These are phyloP conservation scores for Cicer cuneatum DNA, from an alignment of 306 rosid species.

Conservation along the genomic window DNA sequence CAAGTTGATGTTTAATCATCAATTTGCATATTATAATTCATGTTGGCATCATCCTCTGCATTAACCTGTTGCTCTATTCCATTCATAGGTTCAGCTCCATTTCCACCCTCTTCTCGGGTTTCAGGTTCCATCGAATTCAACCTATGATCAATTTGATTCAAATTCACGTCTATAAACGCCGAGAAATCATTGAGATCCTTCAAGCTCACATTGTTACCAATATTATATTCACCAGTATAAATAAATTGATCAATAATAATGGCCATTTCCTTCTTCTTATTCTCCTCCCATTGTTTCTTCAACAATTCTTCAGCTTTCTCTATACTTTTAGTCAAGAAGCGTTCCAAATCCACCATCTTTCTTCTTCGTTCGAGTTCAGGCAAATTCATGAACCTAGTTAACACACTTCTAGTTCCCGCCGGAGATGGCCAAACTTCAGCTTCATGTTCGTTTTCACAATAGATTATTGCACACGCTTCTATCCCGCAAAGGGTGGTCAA, in stretches of 20 bases:
- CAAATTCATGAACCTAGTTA: neutral
- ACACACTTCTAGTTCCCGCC: neutral
- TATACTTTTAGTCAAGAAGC: conserved; percentile 27
- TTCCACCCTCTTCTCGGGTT: neutral
- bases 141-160: no score
- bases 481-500: conserved; percentile 21
- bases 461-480: conserved; percentile 47
- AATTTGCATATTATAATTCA: no score
- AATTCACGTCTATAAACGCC: neutral
- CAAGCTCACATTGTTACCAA: neutral
- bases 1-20: no score
- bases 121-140: neutral
- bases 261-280: neutral
- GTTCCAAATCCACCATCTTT: conserved; percentile 44
- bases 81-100: neutral
- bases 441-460: conserved; percentile 22
- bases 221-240: no score
- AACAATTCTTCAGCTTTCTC: conserved; percentile 28
- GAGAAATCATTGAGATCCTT: neutral
- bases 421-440: conserved; percentile 52
- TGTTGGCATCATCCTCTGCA: no score
- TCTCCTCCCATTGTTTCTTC: neutral
- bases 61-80: no score
- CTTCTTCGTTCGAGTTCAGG: conserved; percentile 6
- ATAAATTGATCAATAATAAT: no score